Base-by-base conservation (phyloP, 1,284 basidiomycete species). In the Entoloma clypeatum region DNA sequence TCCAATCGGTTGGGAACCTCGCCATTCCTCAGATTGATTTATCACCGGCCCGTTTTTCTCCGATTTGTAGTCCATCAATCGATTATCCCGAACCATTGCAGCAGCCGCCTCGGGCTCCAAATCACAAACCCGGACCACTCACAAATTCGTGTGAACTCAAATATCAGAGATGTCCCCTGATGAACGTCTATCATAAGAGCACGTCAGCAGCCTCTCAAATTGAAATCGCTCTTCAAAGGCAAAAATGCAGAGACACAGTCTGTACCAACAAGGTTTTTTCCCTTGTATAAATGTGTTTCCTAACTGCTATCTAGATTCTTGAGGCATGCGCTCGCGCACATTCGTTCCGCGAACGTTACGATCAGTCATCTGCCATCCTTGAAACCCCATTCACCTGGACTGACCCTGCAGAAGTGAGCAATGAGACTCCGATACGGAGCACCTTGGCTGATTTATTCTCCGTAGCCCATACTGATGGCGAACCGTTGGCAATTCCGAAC, bases 341-440 rank as follows among this genome's bases (percentile, higher is more conserved):
- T 21, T 49, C 48, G 13, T 60, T 61, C 36, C 57, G 65, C 37
- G 44, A 47, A 28, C 64, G 64, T 34, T 71, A 71, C 44, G 63
- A 70, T 45, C 1, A 52, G 51, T 5, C 59, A 58, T 43, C 39
- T 64, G 23, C 45, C 21, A 49, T 51, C 11, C 41, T 69, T 36
- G 71, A 75, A 37, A 56, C 49, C 31, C 58, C 63, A 6, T 74
- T 65, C 50, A 44, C 45, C 23, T 77, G 74, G 74, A 57, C 54
- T 18, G 74, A 77, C 55, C 67, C 72, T 33, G 74, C 69, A 19
- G 64, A 69, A 54, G 71, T 72, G 54, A 46, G 57, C 46, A 25
- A 19, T 9, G 11, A 38, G 3, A 18, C 37, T 33, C 7, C 24
- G 9, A 19, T 10, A 9, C 24, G 23, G 23, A 30, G 7, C 14